Conservation (phyloP, 805 yeast species). For the Metschnikowia lochheadii region DNA sequence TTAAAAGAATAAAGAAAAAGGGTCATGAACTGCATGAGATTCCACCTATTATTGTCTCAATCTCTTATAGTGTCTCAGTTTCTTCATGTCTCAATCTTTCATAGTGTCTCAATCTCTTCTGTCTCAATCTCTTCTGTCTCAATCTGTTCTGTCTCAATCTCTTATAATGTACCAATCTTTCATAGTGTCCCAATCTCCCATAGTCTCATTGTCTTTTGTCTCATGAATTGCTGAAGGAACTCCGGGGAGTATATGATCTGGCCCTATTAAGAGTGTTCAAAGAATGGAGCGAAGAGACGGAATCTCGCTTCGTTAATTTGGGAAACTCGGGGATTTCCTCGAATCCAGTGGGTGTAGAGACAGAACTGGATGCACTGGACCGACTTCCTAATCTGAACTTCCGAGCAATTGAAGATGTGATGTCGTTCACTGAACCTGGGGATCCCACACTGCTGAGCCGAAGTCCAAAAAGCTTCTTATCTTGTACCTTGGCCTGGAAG, state of each 20-base stretch:
- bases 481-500: conserved; percentile 38
- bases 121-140: too few relatives aligned
- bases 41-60: too few relatives aligned
- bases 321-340: conserved; percentile 28
- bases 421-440: conserved; percentile 27
- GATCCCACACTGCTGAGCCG: conserved; percentile 9
- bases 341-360: conserved; percentile 15
- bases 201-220: too few relatives aligned
- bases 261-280: conserved; percentile 38
- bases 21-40: too few relatives aligned
- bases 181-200: too few relatives aligned
- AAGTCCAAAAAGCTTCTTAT: conserved; percentile 20
- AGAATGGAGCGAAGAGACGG: conserved; percentile 37
- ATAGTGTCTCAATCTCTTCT: too few relatives aligned
- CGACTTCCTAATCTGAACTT: conserved; percentile 36
- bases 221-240: conserved; percentile 24
- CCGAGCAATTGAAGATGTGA: conserved; percentile 46
- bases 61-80: too few relatives aligned
- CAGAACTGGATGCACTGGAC: conserved; percentile 23
- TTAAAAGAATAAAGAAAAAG: too few relatives aligned
- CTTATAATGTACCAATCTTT: too few relatives aligned
- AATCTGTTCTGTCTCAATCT: too few relatives aligned
- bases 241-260: conserved; percentile 29
- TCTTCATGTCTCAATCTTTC: too few relatives aligned
- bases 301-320: conserved; percentile 20